Evolutionary conservation across 148 eudicot genomes (phyloP).

Genomic region (Limonium bicolor): DNA sequence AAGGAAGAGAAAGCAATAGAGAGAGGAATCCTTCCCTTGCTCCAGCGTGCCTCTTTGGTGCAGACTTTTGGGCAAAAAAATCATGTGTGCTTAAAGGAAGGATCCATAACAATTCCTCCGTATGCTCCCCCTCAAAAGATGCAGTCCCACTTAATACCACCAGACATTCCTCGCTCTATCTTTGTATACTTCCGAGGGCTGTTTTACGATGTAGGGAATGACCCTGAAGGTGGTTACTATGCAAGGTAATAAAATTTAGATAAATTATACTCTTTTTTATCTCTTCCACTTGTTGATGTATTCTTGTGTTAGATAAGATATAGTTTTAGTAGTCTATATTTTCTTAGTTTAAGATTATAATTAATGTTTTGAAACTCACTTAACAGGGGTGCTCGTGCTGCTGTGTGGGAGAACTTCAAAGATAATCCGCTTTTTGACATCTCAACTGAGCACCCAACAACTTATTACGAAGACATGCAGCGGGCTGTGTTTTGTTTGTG

Average conservation of each 20-base stretch:
- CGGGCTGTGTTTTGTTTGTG: constrained; percentile 84
- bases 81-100: constrained; percentile 95
- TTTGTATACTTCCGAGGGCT: constrained; percentile 95
- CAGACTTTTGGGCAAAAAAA: constrained; percentile 94
- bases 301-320: too few species aligned
- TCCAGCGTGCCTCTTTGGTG: constrained; percentile 81
- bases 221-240: constrained; percentile 98
- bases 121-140: constrained; percentile 99
- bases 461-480: constrained; percentile 98
- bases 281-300: too few species aligned
- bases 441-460: constrained; percentile 92
- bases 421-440: constrained; percentile 95
- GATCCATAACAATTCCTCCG: constrained; percentile 87
- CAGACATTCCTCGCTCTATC: constrained; percentile 79
- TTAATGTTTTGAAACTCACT: background rate
- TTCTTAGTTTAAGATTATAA: background rate
- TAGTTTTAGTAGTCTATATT: too few species aligned
- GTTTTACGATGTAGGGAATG: constrained; percentile 92
- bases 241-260: constrained; percentile 75
- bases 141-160: constrained; percentile 90
- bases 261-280: too few species aligned
- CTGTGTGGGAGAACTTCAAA: constrained; percentile 98
- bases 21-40: constrained; percentile 79
- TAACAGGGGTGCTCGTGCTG: constrained; percentile 85
- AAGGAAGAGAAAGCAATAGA: constrained; percentile 98